A percentile compares a stretch with the other conserved stretches of the same genome.
These are phyloP conservation scores for Lepidium campestre DNA, from an alignment of 441 rosid species.

Conservation along the genomic window DNA sequence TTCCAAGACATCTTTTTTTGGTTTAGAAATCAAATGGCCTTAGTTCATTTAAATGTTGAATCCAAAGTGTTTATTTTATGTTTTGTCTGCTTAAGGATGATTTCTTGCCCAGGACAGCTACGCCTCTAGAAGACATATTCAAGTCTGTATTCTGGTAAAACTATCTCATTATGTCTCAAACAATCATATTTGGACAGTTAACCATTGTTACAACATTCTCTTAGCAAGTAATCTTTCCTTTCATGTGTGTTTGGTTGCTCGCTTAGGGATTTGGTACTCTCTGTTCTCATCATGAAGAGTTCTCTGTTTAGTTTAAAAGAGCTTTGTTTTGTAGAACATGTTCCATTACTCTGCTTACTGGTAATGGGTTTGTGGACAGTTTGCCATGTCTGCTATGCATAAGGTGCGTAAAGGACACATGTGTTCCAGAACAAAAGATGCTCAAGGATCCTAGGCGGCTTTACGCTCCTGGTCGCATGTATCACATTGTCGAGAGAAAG, in stretches of 20 bases:
- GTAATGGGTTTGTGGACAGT: slow-evolving; percentile 34
- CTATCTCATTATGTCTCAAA: background rate
- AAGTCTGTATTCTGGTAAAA: slow-evolving; percentile 91
- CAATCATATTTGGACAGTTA: background rate
- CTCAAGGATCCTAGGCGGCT: slow-evolving; percentile 91
- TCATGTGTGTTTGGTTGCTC: background rate
- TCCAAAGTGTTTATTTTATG: background rate
- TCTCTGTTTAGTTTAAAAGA: background rate
- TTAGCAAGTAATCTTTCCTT: background rate
- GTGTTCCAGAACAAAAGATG: slow-evolving; percentile 75
- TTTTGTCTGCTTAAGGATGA: slow-evolving; percentile 59
- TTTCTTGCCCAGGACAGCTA: slow-evolving; percentile 86
- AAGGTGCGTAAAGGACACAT: slow-evolving; percentile 88
- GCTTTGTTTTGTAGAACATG: background rate
- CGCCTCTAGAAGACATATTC: slow-evolving; percentile 93
- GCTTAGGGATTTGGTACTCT: background rate
- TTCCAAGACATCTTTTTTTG: background rate
- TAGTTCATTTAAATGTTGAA: background rate
- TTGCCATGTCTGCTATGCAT: slow-evolving; percentile 79
- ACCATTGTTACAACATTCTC: background rate
- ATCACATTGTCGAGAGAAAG: slow-evolving; percentile 87
- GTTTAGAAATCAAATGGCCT: background rate
- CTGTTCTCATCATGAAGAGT: background rate
- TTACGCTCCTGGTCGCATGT: slow-evolving; percentile 94
- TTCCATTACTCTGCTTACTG: background rate